phyloP scores from a whole-genome alignment of 495 filamentous ascomycete genomes.

The Darksidea phi region DNA sequence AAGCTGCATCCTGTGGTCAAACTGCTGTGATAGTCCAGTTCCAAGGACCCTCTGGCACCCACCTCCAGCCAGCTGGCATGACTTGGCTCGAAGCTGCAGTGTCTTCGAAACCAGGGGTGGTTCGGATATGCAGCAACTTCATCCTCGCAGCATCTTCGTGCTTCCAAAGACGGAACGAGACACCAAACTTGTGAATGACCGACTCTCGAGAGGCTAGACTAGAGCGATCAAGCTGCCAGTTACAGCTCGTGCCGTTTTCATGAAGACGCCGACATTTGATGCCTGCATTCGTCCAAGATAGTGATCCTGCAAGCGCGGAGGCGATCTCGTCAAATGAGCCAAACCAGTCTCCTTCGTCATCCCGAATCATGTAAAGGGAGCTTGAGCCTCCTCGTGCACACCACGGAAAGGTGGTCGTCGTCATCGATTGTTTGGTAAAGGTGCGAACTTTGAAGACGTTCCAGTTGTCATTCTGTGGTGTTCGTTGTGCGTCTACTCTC shows the following conservation, averaged over 20 bases:
- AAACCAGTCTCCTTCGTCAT: background rate
- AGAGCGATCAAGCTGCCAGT: background rate
- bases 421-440: background rate
- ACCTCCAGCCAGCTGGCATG: background rate
- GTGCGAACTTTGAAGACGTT: conserved; percentile 4
- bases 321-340: background rate
- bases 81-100: background rate
- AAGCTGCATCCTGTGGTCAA: no score
- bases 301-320: background rate
- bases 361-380: background rate
- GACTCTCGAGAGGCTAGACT: background rate
- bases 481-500: background rate
- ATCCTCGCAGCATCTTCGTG: background rate
- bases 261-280: background rate
- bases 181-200: background rate
- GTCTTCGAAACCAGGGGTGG: background rate
- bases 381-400: background rate
- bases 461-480: conserved; percentile 3
- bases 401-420: background rate
- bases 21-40: background rate
- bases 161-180: background rate
- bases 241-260: background rate
- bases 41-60: background rate
- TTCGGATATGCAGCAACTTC: background rate
- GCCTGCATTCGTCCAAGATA: background rate